A percentile compares a stretch with the other conserved stretches of the same genome.
Evolutionary conservation across 2,329 filamentous ascomycete species (phyloP).

Genomic region (Colletotrichum sp.): DNA sequence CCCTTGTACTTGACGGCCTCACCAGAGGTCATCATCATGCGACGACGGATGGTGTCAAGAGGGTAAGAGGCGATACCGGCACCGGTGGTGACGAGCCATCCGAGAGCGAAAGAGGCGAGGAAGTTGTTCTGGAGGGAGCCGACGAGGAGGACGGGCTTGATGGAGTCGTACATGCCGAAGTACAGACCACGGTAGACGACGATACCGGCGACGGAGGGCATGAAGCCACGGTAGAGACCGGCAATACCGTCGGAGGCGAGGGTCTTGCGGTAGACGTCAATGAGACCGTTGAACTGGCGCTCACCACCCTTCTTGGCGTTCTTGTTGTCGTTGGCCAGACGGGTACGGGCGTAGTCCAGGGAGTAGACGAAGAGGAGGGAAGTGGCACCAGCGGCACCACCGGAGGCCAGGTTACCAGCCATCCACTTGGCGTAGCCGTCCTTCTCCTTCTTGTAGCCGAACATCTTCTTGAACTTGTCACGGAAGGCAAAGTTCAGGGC

Average conservation of each 20-base stretch:
- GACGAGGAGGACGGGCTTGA: conserved; percentile 97
- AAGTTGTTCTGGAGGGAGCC: conserved; percentile 96
- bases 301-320: conserved; percentile 95
- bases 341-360: conserved; percentile 99
- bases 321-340: conserved; percentile 99
- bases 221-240: conserved; percentile 99
- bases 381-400: conserved; percentile 99
- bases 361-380: conserved; percentile 99
- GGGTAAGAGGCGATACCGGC: conserved; percentile 99
- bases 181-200: conserved; percentile 99
- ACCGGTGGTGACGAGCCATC: conserved; percentile 99
- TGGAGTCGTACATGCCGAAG: conserved; percentile 99
- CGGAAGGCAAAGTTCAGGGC: conserved; percentile 99
- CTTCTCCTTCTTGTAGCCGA: conserved; percentile 99
- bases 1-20: conserved; percentile 99
- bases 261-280: conserved; percentile 99
- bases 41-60: conserved; percentile 99
- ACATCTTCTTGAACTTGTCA: conserved; percentile 99
- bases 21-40: conserved; percentile 99
- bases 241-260: conserved; percentile 97
- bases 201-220: conserved; percentile 98
- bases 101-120: conserved; percentile 98
- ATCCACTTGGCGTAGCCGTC: conserved; percentile 99
- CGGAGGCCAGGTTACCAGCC: conserved; percentile 98
- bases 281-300: conserved; percentile 99